phyloP scores from a whole-genome alignment of 2,329 filamentous ascomycete genomes.

The Beauveria brongniartii region DNA sequence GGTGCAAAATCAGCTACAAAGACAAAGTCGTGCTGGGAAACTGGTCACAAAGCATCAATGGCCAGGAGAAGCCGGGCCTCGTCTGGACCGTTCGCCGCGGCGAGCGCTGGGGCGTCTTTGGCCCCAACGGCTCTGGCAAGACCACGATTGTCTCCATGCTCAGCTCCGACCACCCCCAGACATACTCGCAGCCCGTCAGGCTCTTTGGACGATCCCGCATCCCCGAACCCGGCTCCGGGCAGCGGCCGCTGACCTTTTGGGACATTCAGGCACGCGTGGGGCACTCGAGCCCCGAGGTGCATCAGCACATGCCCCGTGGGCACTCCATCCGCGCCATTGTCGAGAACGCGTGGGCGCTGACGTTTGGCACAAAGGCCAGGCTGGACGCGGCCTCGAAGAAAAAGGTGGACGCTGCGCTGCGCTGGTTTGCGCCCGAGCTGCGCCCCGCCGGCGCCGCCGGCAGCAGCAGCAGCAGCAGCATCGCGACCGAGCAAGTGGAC shows the following conservation, averaged over 20 bases:
- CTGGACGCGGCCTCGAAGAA: conserved; percentile 48
- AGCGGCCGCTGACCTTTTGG: conserved; percentile 77
- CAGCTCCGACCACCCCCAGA: conserved; percentile 91
- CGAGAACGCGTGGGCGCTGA: conserved; percentile 85
- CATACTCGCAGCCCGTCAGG: conserved; percentile 80
- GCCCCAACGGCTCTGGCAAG: conserved; percentile 91
- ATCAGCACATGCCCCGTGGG: conserved; percentile 79
- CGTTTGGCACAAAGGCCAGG: conserved; percentile 64
- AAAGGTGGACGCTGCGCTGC: conserved; percentile 61
- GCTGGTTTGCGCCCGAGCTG: conserved; percentile 74
- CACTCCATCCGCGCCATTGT: conserved; percentile 67
- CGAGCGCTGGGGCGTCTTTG: conserved; percentile 86
- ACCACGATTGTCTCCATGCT: conserved; percentile 89
- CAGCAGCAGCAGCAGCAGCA: background rate
- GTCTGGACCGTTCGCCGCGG: conserved; percentile 77
- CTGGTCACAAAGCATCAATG: conserved; percentile 55
- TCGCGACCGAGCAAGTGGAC: background rate
- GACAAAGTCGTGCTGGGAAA: conserved; percentile 70
- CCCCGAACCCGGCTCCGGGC: conserved; percentile 57
- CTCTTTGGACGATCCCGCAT: conserved; percentile 78
- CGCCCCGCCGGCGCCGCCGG: conserved; percentile 36
- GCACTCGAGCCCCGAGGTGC: conserved; percentile 88
- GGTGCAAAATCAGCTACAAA: conserved; percentile 74
- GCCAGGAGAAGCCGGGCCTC: conserved; percentile 51
- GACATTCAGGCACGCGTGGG: conserved; percentile 86